These are phyloP conservation scores for Epichloe aotearoae DNA, from an alignment of 2,329 filamentous ascomycete genomes.

Conservation along the genomic window DNA sequence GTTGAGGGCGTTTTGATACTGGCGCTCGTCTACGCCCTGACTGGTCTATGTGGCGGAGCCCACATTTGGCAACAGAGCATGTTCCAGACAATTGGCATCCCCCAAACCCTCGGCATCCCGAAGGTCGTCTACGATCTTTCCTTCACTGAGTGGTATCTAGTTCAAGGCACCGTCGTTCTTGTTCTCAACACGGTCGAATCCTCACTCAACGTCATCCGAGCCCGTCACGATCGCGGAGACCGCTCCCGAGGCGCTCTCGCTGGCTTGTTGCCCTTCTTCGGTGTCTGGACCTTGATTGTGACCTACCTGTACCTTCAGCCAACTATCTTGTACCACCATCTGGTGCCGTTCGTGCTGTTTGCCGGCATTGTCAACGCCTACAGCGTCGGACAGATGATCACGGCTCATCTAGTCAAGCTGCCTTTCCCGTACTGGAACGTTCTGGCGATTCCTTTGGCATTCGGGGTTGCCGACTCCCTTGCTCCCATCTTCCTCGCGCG, in stretches of 20 bases:
- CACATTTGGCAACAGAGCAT: constrained; percentile 88
- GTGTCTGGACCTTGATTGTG: constrained; percentile 63
- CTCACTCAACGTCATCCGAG: constrained; percentile 71
- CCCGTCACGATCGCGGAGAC: constrained; percentile 62
- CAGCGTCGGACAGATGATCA: constrained; percentile 90
- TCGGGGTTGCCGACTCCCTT: constrained; percentile 67
- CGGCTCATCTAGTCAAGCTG: constrained; percentile 78
- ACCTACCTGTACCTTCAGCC: constrained; percentile 78
- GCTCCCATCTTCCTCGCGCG: constrained; percentile 53
- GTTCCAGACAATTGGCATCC: constrained; percentile 58
- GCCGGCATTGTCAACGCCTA: constrained; percentile 87
- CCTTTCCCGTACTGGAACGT: constrained; percentile 87
- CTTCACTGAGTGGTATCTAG: constrained; percentile 87
- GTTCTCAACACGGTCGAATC: constrained; percentile 74
- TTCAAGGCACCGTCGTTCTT: constrained; percentile 70
- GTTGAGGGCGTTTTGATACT: constrained; percentile 89
- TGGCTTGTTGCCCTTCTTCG: constrained; percentile 70
- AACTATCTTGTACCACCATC: constrained; percentile 64
- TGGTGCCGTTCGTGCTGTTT: constrained; percentile 83
- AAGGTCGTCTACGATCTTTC: constrained; percentile 60
- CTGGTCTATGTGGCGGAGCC: constrained; percentile 72
- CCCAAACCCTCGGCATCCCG: constrained; percentile 51
- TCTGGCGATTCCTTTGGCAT: constrained; percentile 61
- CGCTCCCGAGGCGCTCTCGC: constrained; percentile 61
- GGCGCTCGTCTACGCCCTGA: constrained; percentile 67